Evolutionary conservation across 176 grass and related monocot genomes (phyloP), one percentile per base, ranked within the genome.

Genomic region (Aegilops longissima): DNA sequence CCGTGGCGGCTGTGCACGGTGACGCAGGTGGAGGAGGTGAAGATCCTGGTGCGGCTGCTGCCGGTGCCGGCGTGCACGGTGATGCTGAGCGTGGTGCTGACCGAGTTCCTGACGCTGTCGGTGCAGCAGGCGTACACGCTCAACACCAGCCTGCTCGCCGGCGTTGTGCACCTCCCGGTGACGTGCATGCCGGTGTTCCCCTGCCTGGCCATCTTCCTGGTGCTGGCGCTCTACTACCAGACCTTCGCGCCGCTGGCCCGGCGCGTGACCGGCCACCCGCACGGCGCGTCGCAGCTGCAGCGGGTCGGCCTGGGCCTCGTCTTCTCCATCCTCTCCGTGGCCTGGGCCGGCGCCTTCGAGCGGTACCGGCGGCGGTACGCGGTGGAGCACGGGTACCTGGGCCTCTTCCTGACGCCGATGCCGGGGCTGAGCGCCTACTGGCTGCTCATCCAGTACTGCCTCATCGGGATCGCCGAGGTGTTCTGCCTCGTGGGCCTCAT

Each of bases 161-260:
- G 69, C 66, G 40, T 2, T 10, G 76, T 95, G 23, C 91, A 84
- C 76, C 93, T 98, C 9, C 96, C 96, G 0, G 91, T 98, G 10
- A 89, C 91, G 17, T 98, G 96, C 93, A 98, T 98, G 96, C 96
- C 96, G n/a, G 91, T 98, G 1, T 98, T 98, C 87, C 93, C 96
- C 71, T 85, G 93, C 71, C 86, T 95, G 36, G 93, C 88, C 73
- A 95, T 98, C 64, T 95, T 98, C 86, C 81, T 98, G 63, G 73
- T 98, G 87, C 90, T 98, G 3, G 93, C 91, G 3, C 73, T 98
- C 79, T 98, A 98, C 73, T 98, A 95, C 83, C 79, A 81, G 4
- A 89, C 93, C 73, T 95, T 98, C 81, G 90, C 88, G 3, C 91
- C 96, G 23, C 70, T 98, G 6, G 87, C 90, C 4, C 91, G 96